A percentile compares a stretch with the other conserved stretches of the same genome.
phyloP scores from a whole-genome alignment of 148 eudicot species.

The Chenopodium berlandieri region DNA sequence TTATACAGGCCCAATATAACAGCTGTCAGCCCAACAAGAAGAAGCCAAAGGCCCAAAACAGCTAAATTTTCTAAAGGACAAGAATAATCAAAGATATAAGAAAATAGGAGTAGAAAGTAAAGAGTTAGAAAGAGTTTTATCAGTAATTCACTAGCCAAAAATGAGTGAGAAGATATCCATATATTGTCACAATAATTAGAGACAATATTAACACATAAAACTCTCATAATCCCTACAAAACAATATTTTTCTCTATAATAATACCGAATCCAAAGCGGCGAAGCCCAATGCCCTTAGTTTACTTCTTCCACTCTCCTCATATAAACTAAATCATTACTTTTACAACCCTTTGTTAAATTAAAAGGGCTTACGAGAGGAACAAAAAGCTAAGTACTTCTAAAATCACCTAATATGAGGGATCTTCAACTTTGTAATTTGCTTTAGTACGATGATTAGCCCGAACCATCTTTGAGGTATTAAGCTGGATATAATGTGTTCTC shows the following conservation, averaged over 20 bases:
- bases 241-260: slow-evolving; percentile 12
- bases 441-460: not conserved
- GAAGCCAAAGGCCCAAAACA: no score
- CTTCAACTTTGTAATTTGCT: not conserved
- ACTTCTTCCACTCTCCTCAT: slow-evolving; percentile 1
- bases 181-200: slow-evolving; percentile 3
- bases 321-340: slow-evolving; percentile 16
- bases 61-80: not conserved
- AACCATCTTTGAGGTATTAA: not conserved
- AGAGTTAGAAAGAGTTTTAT: not conserved
- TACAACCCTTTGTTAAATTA: slow-evolving; percentile 16
- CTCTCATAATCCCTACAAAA: not conserved
- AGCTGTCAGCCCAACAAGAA: no score
- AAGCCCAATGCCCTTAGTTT: slow-evolving; percentile 12
- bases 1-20: not conserved
- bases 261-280: not conserved
- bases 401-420: not conserved
- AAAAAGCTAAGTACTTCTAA: slow-evolving; percentile 1
- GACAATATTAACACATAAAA: slow-evolving; percentile 15
- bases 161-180: not conserved
- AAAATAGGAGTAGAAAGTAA: not conserved
- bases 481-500: not conserved
- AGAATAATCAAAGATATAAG: not conserved
- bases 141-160: not conserved
- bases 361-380: not conserved